Evolutionary conservation across 1,139 yeast species (phyloP), one percentile per base, ranked within the genome.

Genomic region (Yamadazyma dushanensis): DNA sequence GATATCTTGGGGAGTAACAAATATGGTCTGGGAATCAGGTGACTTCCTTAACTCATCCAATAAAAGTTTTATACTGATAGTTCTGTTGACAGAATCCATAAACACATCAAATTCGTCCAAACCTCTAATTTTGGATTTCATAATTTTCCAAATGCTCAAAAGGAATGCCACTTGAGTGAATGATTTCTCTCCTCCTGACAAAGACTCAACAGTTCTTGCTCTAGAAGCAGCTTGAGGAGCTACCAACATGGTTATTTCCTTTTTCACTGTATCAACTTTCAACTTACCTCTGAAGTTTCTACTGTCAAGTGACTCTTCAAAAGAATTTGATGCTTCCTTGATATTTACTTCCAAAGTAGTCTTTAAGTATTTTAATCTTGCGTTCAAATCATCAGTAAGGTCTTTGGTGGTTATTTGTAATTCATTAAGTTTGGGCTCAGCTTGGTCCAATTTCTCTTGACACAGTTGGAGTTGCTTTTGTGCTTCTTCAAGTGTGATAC

Each of bases 121-220:
- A 0, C 97, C 97, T 41, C 95, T 75, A 16, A 94, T 75, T 41
- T 83, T 78, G 0, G 95, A 82, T 40, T 84, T 80, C 96, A 92
- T 89, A 17, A 88, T 83, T 44, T 80, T 80, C 99, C 99, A 94
- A 30, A 95, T 85, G 0, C 97, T 85, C 42, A 90, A 70, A 35
- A 94, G 64, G 39, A 94, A 71, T 0, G 97, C 87, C 46, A 92
- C 82, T 56, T 94, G 98, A 0, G 96, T 80, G 56, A 85, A 92
- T 1, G 97, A 88, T 56, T 90, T 90, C 56, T 94, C 98, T 29
- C 99, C 99, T 26, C 99, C 99, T 1, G 97, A 88, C 23, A 92
- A 71, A 0, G 96, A 83, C 44, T 82, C 88, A 10, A 87, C 88
- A 26, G 83, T 80, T 49, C 96, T 70, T 31, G 75, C 69, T 26